Evolutionary conservation across 345 rosid genomes (phyloP), one percentile per base, ranked within the genome.

Genomic region (Pistacia atlantica): DNA sequence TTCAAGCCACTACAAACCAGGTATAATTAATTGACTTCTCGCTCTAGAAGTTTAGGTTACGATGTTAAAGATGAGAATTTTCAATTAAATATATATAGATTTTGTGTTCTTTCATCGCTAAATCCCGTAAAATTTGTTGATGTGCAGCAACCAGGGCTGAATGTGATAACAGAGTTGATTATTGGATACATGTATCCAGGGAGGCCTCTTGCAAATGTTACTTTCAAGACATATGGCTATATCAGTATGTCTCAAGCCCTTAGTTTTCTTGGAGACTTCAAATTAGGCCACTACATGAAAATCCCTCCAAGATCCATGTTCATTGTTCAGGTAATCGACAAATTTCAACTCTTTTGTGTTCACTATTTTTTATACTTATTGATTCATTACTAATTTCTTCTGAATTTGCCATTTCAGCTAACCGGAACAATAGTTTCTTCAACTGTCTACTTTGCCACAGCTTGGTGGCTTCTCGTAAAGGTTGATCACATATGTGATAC

Each of bases 211-310:
- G 90, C 90, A 7, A 89, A 86, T 63, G 86, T 86, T 1, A 73
- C 88, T 12, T 89, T 87, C 81, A 86, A 87, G 74, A 87, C 79
- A 7, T 89, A 87, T 54, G 89, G 90, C 20, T 81, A 55, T 49
- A 65, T 81, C 28, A 87, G 90, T 81, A 65, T 82, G 85, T 45
- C 80, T 7, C 89, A 87, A 65, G 90, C 89, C 22, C 65, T 87
- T 8, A 80, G 58, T 73, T 89, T 89, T 78, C 75, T 89, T 22
- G 51, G 65, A 0, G 93, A 89, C 78, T 89, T 89, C 82, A 87
- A 87, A 76, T 75, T 87, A 22, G 91, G 91, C 8, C 93, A 90
- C 80, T 87, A 86, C 69, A 86, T 90, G 90, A 87, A 90, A 77
- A 78, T 90, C 13, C 90, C 91, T 8, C 91, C 93, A 0, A 83